Percentiles rank a stretch among this genome's conserved stretches.
phyloP scores from a whole-genome alignment of 129 eudicot genomes.

The Oenanthe sinensis region DNA sequence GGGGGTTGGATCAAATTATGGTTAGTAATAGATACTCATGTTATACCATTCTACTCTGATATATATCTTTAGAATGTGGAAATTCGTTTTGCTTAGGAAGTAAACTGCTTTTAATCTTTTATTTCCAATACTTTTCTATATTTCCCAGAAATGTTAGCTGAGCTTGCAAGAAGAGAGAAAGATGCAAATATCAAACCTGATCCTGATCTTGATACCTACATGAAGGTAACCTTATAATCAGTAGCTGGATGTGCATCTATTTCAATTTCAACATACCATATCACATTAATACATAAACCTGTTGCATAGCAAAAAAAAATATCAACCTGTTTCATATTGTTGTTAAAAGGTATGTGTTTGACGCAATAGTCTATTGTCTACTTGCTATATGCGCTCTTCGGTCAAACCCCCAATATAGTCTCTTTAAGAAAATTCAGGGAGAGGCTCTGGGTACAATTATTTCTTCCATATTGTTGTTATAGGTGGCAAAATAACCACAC shows the following conservation, averaged over 20 bases:
- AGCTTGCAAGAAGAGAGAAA: constrained; percentile 81
- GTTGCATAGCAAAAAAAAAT: background rate
- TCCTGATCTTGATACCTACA: constrained; percentile 70
- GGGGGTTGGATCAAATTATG: constrained; percentile 77
- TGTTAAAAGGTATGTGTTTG: background rate
- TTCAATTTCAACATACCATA: background rate
- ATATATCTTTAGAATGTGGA: background rate
- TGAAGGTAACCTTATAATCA: constrained; percentile 43
- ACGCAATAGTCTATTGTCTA: background rate
- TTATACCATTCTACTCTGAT: background rate
- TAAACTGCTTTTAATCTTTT: background rate
- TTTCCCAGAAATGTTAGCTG: constrained; percentile 73
- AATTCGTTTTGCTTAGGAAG: background rate
- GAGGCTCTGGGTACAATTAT: no score
- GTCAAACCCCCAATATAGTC: no score
- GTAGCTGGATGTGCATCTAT: background rate
- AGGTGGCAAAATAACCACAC: no score
- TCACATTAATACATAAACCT: background rate
- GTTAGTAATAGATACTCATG: constrained; percentile 27
- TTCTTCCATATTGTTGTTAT: no score
- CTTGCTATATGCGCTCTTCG: background rate
- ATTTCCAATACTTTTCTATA: background rate
- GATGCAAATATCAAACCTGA: constrained; percentile 75
- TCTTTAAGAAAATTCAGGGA: no score
- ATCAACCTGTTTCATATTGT: background rate